Percentiles rank a stretch among this genome's conserved stretches.
Evolutionary conservation across 2,329 filamentous ascomycete genomes (phyloP).

Genomic region (Fusarium caatingaense): DNA sequence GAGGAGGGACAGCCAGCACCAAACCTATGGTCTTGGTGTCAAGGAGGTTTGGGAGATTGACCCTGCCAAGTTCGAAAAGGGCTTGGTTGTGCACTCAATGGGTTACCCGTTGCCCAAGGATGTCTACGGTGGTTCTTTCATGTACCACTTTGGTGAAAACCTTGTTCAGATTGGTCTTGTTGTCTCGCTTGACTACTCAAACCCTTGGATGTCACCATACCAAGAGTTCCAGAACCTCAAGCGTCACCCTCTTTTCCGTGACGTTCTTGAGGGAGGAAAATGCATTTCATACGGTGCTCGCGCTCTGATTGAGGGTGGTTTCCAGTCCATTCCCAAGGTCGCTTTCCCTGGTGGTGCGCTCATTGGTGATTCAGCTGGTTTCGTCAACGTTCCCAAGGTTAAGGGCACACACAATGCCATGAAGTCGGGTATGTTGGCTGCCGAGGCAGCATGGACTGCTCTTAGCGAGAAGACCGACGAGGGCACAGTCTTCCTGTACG

Average conservation of each 20-base stretch:
- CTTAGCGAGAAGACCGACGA: slow-evolving; percentile 65
- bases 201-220: slow-evolving; percentile 96
- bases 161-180: slow-evolving; percentile 92
- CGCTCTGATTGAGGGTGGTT: slow-evolving; percentile 92
- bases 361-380: slow-evolving; percentile 95
- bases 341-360: slow-evolving; percentile 95
- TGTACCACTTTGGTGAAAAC: slow-evolving; percentile 99
- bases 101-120: slow-evolving; percentile 89
- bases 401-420: slow-evolving; percentile 99
- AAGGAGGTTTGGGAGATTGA: slow-evolving; percentile 99
- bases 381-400: slow-evolving; percentile 97
- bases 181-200: slow-evolving; percentile 92
- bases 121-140: slow-evolving; percentile 97
- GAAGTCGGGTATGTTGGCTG: slow-evolving; percentile 96
- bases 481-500: slow-evolving; percentile 88
- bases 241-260: slow-evolving; percentile 90
- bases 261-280: slow-evolving; percentile 92
- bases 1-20: slow-evolving; percentile 86
- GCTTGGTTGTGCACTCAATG: slow-evolving; percentile 88
- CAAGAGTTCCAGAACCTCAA: slow-evolving; percentile 99
- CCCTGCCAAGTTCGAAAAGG: slow-evolving; percentile 90
- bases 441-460: slow-evolving; percentile 87
- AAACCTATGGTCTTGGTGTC: slow-evolving; percentile 93
- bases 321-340: slow-evolving; percentile 97
- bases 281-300: slow-evolving; percentile 97